A percentile compares a stretch with the other conserved stretches of the same genome.
Conservation (phyloP, 192 early-diverging fungal genomes). For the Coemansia erecta region DNA sequence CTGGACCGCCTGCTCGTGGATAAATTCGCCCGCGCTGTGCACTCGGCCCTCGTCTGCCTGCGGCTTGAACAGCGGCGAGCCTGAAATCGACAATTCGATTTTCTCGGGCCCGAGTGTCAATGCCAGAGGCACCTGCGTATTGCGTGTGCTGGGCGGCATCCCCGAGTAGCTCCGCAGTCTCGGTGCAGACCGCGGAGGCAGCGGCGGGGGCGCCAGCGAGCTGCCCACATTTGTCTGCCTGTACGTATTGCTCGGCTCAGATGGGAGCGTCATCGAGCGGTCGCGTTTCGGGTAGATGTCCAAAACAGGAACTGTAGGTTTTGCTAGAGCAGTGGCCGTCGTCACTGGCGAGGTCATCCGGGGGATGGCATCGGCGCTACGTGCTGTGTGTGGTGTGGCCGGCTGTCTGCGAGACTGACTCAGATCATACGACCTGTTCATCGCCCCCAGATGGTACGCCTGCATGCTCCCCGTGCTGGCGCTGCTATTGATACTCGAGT, state of each 20-base stretch:
- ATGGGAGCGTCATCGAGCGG: conserved; percentile 42
- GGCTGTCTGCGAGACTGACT: background rate
- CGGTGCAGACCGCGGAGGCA: conserved; percentile 1
- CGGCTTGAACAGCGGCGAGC: conserved; percentile 36
- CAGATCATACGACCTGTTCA: conserved; percentile 8
- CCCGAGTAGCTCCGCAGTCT: conserved; percentile 9
- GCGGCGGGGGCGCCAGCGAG: conserved; percentile 10
- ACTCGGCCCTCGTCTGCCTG: conserved; percentile 3
- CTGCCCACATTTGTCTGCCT: background rate
- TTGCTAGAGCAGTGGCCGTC: background rate
- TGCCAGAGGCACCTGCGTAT: background rate
- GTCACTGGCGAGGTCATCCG: background rate
- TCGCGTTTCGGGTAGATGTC: conserved; percentile 24
- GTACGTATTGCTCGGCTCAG: conserved; percentile 3
- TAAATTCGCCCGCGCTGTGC: conserved; percentile 31
- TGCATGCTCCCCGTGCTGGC: background rate
- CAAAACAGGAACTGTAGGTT: background rate
- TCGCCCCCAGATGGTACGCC: conserved; percentile 2
- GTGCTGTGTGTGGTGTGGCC: background rate
- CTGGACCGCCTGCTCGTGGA: conserved; percentile 40
- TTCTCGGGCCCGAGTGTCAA: background rate
- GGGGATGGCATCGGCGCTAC: conserved; percentile 13
- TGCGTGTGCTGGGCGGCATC: background rate
- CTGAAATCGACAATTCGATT: conserved; percentile 20
- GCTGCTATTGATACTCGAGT: conserved; percentile 4